phyloP scores from a whole-genome alignment of 139 green algal genomes.

The Deuterostichococcus epilithicus region DNA sequence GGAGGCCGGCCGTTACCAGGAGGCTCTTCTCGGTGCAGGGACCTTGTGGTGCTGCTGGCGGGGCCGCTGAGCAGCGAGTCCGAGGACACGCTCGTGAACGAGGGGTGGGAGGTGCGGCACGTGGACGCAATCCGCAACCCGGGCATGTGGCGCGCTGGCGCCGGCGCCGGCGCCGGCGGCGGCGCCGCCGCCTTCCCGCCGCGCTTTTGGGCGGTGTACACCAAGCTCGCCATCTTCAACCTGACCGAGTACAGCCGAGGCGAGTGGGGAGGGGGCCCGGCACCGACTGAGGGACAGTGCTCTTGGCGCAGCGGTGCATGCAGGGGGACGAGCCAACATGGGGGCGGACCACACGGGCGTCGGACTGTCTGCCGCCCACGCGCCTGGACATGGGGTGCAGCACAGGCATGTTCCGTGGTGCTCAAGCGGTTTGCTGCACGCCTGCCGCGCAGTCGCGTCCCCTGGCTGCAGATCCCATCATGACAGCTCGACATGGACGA shows the following conservation, averaged over 20 bases:
- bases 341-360: too few species aligned
- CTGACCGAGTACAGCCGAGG: constrained; percentile 61
- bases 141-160: constrained; percentile 25
- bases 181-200: constrained; percentile 25
- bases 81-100: constrained; percentile 6
- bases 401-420: too few species aligned
- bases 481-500: too few species aligned
- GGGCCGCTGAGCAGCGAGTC: not conserved
- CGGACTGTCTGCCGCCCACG: too few species aligned
- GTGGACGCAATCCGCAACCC: constrained; percentile 51
- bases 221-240: constrained; percentile 73
- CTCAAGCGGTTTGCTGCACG: too few species aligned
- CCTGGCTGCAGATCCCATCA: too few species aligned
- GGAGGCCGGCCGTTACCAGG: too few species aligned
- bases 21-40: not conserved
- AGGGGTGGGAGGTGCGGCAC: constrained; percentile 52
- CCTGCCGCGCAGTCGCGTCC: too few species aligned
- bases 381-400: too few species aligned
- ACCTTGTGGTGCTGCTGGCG: not conserved
- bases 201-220: constrained; percentile 73
- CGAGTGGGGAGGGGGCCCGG: not conserved
- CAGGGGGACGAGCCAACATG: too few species aligned
- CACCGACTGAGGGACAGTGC: not conserved
- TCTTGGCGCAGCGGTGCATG: too few species aligned
- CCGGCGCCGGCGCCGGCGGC: not conserved